Evolutionary conservation across 495 filamentous ascomycete genomes (phyloP), one percentile per base, ranked within the genome.

Genomic region (Collariella sp.): DNA sequence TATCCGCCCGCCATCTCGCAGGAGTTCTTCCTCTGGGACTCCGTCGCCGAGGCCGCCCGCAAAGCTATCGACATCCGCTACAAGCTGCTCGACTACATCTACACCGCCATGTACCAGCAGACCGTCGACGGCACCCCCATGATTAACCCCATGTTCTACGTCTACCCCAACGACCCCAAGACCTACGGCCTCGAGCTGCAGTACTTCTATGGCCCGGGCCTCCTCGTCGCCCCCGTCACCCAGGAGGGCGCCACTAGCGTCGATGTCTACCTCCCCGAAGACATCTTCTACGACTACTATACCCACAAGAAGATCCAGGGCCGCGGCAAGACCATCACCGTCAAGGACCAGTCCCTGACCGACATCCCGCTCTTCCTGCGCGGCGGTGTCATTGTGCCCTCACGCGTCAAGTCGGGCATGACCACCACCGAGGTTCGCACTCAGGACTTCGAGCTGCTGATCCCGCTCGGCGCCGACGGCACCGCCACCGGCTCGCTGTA

Each of bases 281-380:
- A 86, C 61, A 62, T 81, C 53, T 90, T 87, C 72, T 93, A 91
- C 70, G 85, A 91, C 70, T 89, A 78, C 76, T 81, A 79, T 68
- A 88, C 84, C 1, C 74, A 78, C 47, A 67, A 73, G 46, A 62
- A 67, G 2, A 62, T 91, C 29, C 72, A 70, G 5, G 84, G 85
- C n/a, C 60, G 65, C 2, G 85, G 83, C 9, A 62, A 62, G 6
- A 71, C 60, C 31, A 61, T 83, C 38, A 80, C 73, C 1, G 67
- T 88, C 38, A 60, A 58, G 22, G 63, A 82, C 57, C 69, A 87
- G 58, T 69, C 61, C 42, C 74, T 82, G 58, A 82, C 83, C 13
- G 75, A 81, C 46, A 88, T 93, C 63, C 87, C 88, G 24, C 72
- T 91, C 7, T 84, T 83, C 66, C 79, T 88, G 59, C 76, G 80